Base-by-base conservation (phyloP, 1,284 basidiomycete species). In the Calocybe gambosa region DNA sequence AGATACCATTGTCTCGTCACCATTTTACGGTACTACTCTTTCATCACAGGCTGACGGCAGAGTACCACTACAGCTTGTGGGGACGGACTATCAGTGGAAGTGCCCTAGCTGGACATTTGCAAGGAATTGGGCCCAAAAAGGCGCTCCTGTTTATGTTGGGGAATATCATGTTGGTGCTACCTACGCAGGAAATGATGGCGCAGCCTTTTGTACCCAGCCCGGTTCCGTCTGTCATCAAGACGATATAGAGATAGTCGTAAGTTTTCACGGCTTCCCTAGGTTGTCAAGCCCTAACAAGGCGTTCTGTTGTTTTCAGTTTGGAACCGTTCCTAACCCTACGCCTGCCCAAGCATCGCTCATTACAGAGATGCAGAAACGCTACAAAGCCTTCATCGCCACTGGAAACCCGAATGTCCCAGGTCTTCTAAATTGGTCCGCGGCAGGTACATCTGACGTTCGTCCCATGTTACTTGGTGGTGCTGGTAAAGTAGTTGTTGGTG, bases 81-180 rank as follows among this genome's bases (percentile, higher is more conserved):
- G 78, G 23, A 89, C 86, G 1, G 87, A 91, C 60, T 74, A 78
- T 47, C 55, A 81, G 12, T 87, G 80, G 79, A 75, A 73, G 54
- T 90, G 88, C 63, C 66, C 86, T 9, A 71, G 71, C 26, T 85
- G 84, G 78, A 79, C 78, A 5, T 81, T 88, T 44, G 80, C 83
- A 0, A 67, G 77, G 21, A 72, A 68, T 49, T 90, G 84, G 82
- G 77, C 77, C 1, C 56, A 62, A 19, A 60, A 73, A 39, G 86
- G 87, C 10, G 86, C 82, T 5, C 71, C 62, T 15, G 84, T 79
- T 8, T 90, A 73, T 59, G 80, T 89, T 9, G 87, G 82, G 15
- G 62, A 84, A 55, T 90, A 78, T 65, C 67, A 67, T 34, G 62
- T 82, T 39, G 89, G 89, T 9, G 75, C 80, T 21, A 77, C 78